phyloP scores from a whole-genome alignment of 352 stramenopile species.

The Globisporangium carolinianum region DNA sequence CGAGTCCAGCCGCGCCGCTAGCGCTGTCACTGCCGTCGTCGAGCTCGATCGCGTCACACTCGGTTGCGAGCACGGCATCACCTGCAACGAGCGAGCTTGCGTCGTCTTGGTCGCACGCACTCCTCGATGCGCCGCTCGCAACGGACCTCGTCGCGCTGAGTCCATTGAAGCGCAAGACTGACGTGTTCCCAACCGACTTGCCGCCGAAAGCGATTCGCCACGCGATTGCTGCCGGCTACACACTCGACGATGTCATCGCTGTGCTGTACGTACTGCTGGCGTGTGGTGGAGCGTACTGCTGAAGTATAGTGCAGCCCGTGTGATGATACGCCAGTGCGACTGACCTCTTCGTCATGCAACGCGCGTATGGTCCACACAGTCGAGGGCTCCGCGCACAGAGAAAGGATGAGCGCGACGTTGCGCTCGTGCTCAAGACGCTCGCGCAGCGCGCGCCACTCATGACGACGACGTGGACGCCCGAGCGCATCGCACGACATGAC shows the following conservation, averaged over 20 bases:
- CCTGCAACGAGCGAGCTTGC: conserved; percentile 5
- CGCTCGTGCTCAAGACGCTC: conserved; percentile 34
- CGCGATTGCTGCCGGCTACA: conserved; percentile 45
- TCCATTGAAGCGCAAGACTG: conserved; percentile 32
- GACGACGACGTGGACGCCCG: conserved; percentile 42
- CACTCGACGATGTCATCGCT: conserved; percentile 34
- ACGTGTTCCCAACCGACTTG: conserved; percentile 47
- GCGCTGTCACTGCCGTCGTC: not conserved
- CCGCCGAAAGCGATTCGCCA: conserved; percentile 38
- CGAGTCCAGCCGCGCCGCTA: not conserved
- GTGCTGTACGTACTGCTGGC: conserved; percentile 35
- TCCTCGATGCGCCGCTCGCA: conserved; percentile 34
- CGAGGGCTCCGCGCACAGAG: conserved; percentile 44
- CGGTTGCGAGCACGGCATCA: not conserved
- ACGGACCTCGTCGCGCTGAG: conserved; percentile 40
- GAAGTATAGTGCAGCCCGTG: no score
- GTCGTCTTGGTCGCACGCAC: conserved; percentile 18
- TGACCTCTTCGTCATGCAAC: no score
- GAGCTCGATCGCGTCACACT: not conserved
- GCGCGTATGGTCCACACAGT: conserved; percentile 12
- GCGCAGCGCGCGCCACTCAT: conserved; percentile 41
- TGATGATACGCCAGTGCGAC: no score
- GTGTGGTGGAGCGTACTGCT: not conserved
- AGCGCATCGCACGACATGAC: conserved; percentile 24
- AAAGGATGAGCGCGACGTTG: conserved; percentile 27